A percentile compares a stretch with the other conserved stretches of the same genome.
Conservation (phyloP, 2,329 filamentous ascomycete genomes). For the Phoma sp. region DNA sequence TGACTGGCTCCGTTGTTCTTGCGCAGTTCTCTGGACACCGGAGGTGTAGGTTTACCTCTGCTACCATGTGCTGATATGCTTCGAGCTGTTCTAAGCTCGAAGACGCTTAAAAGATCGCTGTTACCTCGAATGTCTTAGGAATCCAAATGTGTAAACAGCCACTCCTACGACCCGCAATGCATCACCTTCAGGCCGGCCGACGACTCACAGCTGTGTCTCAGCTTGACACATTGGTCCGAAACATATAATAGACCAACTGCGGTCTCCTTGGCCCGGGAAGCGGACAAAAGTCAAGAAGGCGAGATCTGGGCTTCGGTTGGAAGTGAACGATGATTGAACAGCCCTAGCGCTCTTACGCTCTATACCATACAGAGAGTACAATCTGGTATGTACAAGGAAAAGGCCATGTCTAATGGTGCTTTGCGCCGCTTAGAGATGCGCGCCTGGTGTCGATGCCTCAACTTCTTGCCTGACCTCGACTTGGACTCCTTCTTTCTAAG, state of each 20-base stretch:
- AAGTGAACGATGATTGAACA: conserved; percentile 9
- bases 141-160: background rate
- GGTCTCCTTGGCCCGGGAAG: too few relatives aligned
- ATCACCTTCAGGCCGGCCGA: background rate
- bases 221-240: background rate
- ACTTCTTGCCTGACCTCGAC: conserved; percentile 4
- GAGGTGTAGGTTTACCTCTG: too few relatives aligned
- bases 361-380: conserved; percentile 17
- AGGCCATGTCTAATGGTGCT: conserved; percentile 13
- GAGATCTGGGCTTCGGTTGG: background rate
- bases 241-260: background rate
- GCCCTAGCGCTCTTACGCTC: conserved; percentile 7
- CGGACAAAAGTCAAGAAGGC: background rate
- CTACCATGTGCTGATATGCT: too few relatives aligned
- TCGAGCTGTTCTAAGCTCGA: too few relatives aligned
- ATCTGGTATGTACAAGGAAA: conserved; percentile 18
- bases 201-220: background rate
- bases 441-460: conserved; percentile 2
- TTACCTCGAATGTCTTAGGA: background rate
- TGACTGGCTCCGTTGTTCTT: too few relatives aligned
- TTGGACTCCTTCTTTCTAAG: conserved; percentile 3
- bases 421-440: conserved; percentile 4
- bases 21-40: too few relatives aligned
- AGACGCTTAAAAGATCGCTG: background rate
- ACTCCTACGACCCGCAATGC: background rate